Conservation (phyloP, 495 filamentous ascomycete species). For the Lophium mytilinum region DNA sequence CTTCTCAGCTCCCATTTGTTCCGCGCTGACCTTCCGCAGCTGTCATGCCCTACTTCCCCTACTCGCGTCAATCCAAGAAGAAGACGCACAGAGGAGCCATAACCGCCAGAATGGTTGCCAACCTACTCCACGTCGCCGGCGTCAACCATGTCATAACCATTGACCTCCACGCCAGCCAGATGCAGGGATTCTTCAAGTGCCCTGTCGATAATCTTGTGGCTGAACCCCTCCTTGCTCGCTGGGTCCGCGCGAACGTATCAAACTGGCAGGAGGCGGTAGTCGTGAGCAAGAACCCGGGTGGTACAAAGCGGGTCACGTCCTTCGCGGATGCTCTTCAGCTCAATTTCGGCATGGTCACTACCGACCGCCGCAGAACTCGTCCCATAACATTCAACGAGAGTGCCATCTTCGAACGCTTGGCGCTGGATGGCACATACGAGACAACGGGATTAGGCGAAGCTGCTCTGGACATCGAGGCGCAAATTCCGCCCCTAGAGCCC, state of each 20-base stretch:
- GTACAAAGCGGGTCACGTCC: conserved; percentile 95
- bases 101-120: conserved; percentile 93
- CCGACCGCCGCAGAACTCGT: conserved; percentile 64
- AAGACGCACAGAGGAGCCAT: conserved; percentile 96
- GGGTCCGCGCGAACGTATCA: conserved; percentile 81
- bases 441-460: conserved; percentile 9
- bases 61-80: conserved; percentile 98
- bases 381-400: conserved; percentile 53
- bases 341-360: conserved; percentile 95
- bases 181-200: conserved; percentile 98
- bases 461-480: conserved; percentile 9
- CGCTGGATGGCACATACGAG: conserved; percentile 30
- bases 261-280: conserved; percentile 89
- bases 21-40: conserved; percentile 44
- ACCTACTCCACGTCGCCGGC: conserved; percentile 84
- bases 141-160: conserved; percentile 97
- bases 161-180: conserved; percentile 84
- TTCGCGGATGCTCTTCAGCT: conserved; percentile 92
- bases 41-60: conserved; percentile 97
- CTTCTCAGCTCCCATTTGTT: background rate
- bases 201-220: conserved; percentile 97
- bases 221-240: conserved; percentile 90
- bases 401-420: conserved; percentile 39
- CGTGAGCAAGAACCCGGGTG: conserved; percentile 95
- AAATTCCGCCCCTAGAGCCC: conserved; percentile 14